Conservation (phyloP, 805 yeast species). For the Cyberlindnera suaveolens region DNA sequence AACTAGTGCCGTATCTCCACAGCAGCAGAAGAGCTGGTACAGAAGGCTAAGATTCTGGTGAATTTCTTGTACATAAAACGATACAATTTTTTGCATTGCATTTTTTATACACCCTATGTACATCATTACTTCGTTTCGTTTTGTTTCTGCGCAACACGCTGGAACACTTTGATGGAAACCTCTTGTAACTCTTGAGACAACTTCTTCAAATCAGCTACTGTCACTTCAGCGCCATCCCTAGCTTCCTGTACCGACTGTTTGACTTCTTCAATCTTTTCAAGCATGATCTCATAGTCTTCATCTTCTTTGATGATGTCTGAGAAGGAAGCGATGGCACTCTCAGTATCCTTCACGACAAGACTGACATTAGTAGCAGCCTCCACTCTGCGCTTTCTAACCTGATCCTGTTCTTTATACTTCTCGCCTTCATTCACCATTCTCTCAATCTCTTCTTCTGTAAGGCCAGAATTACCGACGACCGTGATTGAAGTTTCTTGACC, state of each 20-base stretch:
- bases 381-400: constrained; percentile 49
- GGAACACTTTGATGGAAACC: constrained; percentile 70
- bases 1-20: background rate
- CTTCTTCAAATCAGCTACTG: constrained; percentile 55
- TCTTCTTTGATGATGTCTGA: constrained; percentile 42
- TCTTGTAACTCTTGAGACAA: constrained; percentile 72
- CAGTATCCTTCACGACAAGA: constrained; percentile 80
- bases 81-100: background rate
- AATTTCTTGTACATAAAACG: background rate
- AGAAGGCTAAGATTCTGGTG: background rate
- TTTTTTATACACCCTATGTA: background rate
- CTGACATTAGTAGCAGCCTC: constrained; percentile 78
- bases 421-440: constrained; percentile 62
- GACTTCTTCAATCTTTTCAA: constrained; percentile 41
- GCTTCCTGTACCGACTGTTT: constrained; percentile 65
- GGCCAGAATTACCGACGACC: constrained; percentile 63
- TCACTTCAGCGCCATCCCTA: constrained; percentile 53
- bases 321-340: constrained; percentile 73
- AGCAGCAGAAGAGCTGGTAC: background rate
- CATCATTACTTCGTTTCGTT: constrained; percentile 3
- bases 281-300: constrained; percentile 41
- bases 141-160: constrained; percentile 28
- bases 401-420: constrained; percentile 54
- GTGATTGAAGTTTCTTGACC: constrained; percentile 72
- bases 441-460: constrained; percentile 63